Evolutionary conservation across 257 asterid genomes (phyloP), one percentile per base, ranked within the genome.

Genomic region (Solanum neorickii): DNA sequence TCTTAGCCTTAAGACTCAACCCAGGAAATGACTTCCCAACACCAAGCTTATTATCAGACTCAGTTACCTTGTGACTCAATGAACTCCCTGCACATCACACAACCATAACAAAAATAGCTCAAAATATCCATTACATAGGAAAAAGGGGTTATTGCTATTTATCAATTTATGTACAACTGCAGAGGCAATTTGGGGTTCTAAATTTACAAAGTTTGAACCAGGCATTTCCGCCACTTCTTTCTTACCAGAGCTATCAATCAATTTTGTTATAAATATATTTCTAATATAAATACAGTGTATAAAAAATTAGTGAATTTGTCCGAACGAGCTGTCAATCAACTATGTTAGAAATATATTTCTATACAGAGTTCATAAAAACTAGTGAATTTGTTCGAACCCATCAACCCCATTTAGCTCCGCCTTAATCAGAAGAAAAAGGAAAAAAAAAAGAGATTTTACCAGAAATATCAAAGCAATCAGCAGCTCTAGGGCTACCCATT

Each of bases 31-130:
- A 66, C 15, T 87, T 86, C 27, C 95, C 97, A 0, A 91, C 91
- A 10, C 97, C 96, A 0, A 95, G 96, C 37, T 78, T 89, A 92
- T 95, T 95, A 49, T 93, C 96, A 0, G 82, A 85, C 73, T 91
- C 94, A 0, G 88, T 91, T 88, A 95, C 97, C 87, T 82, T 91
- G 88, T 95, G 98, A 69, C 86, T 82, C 37, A 94, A 1, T 27
- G 92, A 82, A 82, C 46, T 29, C 18, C 18, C 85, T 82, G 68
- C 46, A 49, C 85, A 82, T 82, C 69, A 82, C 44, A 82, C 44
- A 46, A 27, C 59, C 84, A 78, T 46, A 78, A 78, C 65, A 46
- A 78, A 78, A 25, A 78, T 46, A 42, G n/a, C 56, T 78, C 66
- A 78, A 69, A 69, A 18, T 33, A 7, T 1, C 5, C 69, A 62